These are phyloP conservation scores for Cubamyces sp. DNA, from an alignment of 768 basidiomycete genomes.

Conservation along the genomic window DNA sequence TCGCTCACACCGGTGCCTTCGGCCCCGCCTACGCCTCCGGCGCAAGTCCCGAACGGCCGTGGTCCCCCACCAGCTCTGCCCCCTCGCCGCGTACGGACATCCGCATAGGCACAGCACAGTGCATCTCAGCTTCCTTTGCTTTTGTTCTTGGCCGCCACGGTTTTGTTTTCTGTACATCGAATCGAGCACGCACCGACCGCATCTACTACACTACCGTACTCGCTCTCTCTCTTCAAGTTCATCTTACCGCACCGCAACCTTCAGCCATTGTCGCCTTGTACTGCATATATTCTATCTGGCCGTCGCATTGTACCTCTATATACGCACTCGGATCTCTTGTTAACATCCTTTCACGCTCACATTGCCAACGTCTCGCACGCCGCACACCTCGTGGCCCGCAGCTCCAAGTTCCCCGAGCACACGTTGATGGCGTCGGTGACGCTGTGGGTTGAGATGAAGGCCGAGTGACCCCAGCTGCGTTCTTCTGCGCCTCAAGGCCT, in stretches of 20 bases:
- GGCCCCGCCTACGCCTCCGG: constrained; percentile 12
- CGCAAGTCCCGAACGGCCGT: constrained; percentile 6
- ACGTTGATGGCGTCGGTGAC: not conserved
- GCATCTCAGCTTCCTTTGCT: no score
- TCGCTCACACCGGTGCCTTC: constrained; percentile 19
- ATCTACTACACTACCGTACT: not conserved
- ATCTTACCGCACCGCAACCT: not conserved
- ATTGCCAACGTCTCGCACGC: not conserved
- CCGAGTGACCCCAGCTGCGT: constrained; percentile 13
- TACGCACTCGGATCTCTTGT: constrained; percentile 12
- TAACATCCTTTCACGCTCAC: not conserved
- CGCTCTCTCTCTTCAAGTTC: not conserved
- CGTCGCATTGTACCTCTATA: constrained; percentile 22
- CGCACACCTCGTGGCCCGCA: not conserved
- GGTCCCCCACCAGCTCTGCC: constrained; percentile 29
- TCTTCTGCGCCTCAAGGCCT: constrained; percentile 19
- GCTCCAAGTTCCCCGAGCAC: constrained; percentile 1
- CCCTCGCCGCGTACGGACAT: constrained; percentile 24
- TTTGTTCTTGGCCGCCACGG: not conserved
- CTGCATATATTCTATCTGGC: constrained; percentile 19
- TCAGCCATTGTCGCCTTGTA: constrained; percentile 14
- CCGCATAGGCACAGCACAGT: constrained; percentile 2
- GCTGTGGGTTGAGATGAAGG: not conserved
- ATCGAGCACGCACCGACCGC: not conserved
- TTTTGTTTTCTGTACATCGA: not conserved